Base-by-base conservation (phyloP, 306 rosid species). In the Vachellia pachyceras region DNA sequence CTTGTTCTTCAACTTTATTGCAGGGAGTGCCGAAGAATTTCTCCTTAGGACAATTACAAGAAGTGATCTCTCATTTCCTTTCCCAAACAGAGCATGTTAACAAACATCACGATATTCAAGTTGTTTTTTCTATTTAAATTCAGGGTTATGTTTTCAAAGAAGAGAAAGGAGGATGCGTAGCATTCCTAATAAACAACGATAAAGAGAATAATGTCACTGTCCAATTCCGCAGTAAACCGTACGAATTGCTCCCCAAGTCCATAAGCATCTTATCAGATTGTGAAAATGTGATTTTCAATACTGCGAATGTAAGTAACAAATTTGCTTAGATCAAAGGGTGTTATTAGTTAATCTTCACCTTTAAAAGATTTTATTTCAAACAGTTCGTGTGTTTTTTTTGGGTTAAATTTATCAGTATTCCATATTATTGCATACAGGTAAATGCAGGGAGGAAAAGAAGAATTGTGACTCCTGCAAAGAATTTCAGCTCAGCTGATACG, bases 241-340 rank as follows among this genome's bases (percentile, higher is more conserved):
- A 76, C 33, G 73, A 72, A 47, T 80, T 92, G 75, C 84, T 85
- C 13, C 92, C 95, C n/a, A 92, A 69, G 82, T 90, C 93, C 14
- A 86, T 90, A 35, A 90, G 93, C 64, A 86, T 92, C 82, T 86
- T 92, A 78, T 85, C 79, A 71, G 93, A 90, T 82, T 92, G 97
- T 61, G 55, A 85, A 76, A 86, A 74, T 23, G 90, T 89, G 9
- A 63, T 74, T 78, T 92, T 89, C 87, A 92, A 84, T 67, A 87
- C 93, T 10, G 95, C 95, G 66, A 81, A 77, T 84, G 97, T 89
- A 72, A 77, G 84, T 76, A 20, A n/a, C 6, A 44, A 44, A 25
- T 23, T 50, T 3, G 0, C 58, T 13, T 5, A 6, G 29, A 42
- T 29, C 40, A 57, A 39, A 15, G 42, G 54, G 60, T 47, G 25